phyloP scores from a whole-genome alignment of 805 yeast genomes.

The Candida fluviatilis region DNA sequence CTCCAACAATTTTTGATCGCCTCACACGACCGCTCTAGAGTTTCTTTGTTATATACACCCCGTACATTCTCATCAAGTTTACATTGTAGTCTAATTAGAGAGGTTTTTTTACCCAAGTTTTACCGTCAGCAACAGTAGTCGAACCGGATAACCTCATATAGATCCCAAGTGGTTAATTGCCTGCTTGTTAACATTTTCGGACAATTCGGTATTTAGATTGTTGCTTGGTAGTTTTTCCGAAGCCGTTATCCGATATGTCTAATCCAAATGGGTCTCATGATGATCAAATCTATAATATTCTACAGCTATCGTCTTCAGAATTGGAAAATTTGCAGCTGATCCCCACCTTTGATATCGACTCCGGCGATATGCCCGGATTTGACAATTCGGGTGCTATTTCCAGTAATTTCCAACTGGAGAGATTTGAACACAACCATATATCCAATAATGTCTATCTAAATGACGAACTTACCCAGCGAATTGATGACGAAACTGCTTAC shows the following conservation, averaged over 20 bases:
- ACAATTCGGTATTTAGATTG: too few relatives aligned
- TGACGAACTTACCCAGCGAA: neutral
- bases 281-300: neutral
- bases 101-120: too few relatives aligned
- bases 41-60: too few relatives aligned
- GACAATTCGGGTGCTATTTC: neutral
- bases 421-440: neutral
- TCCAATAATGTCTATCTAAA: neutral
- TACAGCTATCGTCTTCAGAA: neutral
- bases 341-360: conserved; percentile 1
- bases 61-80: too few relatives aligned
- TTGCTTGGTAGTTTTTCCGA: too few relatives aligned
- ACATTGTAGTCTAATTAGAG: too few relatives aligned
- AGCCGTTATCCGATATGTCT: neutral
- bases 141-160: too few relatives aligned
- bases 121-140: too few relatives aligned
- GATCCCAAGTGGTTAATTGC: too few relatives aligned
- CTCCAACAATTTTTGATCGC: too few relatives aligned
- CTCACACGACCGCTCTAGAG: too few relatives aligned
- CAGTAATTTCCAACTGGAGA: neutral
- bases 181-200: too few relatives aligned
- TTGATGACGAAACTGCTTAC: neutral
- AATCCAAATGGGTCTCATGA: neutral
- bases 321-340: neutral
- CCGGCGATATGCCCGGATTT: neutral